phyloP scores from a whole-genome alignment of 495 filamentous ascomycete genomes.

The Hypoxylon cercidicola region DNA sequence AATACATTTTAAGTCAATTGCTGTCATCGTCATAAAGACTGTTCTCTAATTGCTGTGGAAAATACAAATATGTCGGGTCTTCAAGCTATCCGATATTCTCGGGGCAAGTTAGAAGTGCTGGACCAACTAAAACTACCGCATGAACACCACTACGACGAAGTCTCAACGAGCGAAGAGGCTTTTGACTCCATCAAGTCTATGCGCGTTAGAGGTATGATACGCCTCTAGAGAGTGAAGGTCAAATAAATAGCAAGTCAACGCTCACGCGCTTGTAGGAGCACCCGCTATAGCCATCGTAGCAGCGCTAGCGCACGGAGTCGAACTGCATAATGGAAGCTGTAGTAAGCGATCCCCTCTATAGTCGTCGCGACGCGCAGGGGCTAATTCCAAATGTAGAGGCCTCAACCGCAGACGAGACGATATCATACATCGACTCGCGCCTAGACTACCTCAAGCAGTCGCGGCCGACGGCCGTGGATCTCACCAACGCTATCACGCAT shows the following conservation, averaged over 20 bases:
- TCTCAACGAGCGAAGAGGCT: slow-evolving; percentile 80
- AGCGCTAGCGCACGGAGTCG: slow-evolving; percentile 83
- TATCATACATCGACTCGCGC: slow-evolving; percentile 73
- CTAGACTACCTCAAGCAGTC: slow-evolving; percentile 86
- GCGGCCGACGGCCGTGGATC: slow-evolving; percentile 92
- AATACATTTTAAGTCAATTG: too few species aligned
- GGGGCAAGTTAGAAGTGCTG: slow-evolving; percentile 82
- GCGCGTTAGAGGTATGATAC: slow-evolving; percentile 76
- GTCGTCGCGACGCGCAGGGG: background rate
- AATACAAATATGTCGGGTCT: slow-evolving; percentile 62
- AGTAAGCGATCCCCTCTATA: slow-evolving; percentile 44
- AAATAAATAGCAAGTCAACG: background rate
- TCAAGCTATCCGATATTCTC: slow-evolving; percentile 86
- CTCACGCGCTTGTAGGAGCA: slow-evolving; percentile 62
- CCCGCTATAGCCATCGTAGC: slow-evolving; percentile 98
- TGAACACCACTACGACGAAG: slow-evolving; percentile 78
- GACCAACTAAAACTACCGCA: slow-evolving; percentile 94
- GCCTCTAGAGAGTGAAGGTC: too few species aligned
- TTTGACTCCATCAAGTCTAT: slow-evolving; percentile 94
- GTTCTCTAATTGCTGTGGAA: too few species aligned
- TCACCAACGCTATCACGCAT: slow-evolving; percentile 86
- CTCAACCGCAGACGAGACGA: slow-evolving; percentile 66
- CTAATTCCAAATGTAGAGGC: slow-evolving; percentile 29
- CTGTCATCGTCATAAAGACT: too few species aligned
- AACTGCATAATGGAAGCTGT: slow-evolving; percentile 66